Conservation (phyloP, 192 early-diverging fungal genomes). For the Coemansia sp. region DNA sequence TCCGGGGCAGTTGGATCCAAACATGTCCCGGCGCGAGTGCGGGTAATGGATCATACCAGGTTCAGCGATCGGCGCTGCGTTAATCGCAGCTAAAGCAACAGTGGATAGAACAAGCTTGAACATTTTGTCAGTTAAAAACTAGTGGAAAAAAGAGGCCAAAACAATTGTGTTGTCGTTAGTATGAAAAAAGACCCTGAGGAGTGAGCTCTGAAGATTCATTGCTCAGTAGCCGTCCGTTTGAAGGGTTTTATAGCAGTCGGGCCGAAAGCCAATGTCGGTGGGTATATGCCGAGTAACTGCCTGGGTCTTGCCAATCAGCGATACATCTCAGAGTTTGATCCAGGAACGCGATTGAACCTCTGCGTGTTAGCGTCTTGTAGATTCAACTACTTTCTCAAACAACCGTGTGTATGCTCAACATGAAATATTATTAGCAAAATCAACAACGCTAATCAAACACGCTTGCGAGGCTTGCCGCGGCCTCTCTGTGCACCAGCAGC, state of each 20-base stretch:
- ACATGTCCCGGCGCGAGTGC: slow-evolving; percentile 12
- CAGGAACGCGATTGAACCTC: background rate
- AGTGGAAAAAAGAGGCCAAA: slow-evolving; percentile 4
- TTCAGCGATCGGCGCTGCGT: slow-evolving; percentile 7
- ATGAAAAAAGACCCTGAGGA: slow-evolving; percentile 34
- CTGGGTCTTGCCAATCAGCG: background rate
- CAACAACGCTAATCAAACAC: background rate
- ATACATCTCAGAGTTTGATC: slow-evolving; percentile 9
- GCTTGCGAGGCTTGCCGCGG: background rate
- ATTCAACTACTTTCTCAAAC: background rate
- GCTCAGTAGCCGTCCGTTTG: background rate
- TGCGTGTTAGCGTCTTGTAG: background rate
- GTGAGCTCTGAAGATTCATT: slow-evolving; percentile 29
- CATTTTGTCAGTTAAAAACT: slow-evolving; percentile 16
- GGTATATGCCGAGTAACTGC: background rate
- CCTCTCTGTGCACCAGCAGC: background rate
- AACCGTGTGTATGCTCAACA: background rate
- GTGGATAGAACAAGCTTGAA: slow-evolving; percentile 19
- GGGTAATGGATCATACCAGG: background rate
- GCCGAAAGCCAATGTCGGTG: background rate
- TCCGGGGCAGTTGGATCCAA: slow-evolving; percentile 13
- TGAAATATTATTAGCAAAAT: background rate
- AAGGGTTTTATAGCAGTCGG: slow-evolving; percentile 13
- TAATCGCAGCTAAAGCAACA: slow-evolving; percentile 14
- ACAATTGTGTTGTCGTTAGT: slow-evolving; percentile 1